Conservation (phyloP, 352 stramenopile genomes). For the Phytopythium chamaehyphon region DNA sequence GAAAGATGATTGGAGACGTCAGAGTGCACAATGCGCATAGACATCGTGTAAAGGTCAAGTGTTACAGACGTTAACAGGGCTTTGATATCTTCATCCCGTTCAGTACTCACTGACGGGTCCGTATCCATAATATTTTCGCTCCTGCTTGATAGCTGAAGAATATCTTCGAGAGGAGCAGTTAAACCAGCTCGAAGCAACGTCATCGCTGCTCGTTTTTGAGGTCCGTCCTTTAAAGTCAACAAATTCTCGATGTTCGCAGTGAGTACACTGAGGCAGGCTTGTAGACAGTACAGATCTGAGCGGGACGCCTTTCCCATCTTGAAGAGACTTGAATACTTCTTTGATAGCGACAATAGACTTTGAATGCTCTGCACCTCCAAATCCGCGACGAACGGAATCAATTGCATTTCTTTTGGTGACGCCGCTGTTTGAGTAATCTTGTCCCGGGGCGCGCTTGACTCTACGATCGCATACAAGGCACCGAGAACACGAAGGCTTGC, state of each 20-base stretch:
- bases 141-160: constrained; percentile 26
- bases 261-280: constrained; percentile 39
- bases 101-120: neutral
- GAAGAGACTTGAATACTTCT: constrained; percentile 28
- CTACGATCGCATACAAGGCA: constrained; percentile 19
- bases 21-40: constrained; percentile 42
- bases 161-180: constrained; percentile 22
- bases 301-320: constrained; percentile 12
- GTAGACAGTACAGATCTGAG: constrained; percentile 28
- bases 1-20: constrained; percentile 42
- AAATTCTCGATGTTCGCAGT: constrained; percentile 35
- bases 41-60: constrained; percentile 49
- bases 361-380: constrained; percentile 26
- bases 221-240: constrained; percentile 11
- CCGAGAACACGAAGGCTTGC: constrained; percentile 25
- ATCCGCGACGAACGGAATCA: constrained; percentile 44
- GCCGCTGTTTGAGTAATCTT: constrained; percentile 30
- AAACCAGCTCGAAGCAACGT: constrained; percentile 20
- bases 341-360: constrained; percentile 24
- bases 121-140: neutral
- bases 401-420: neutral
- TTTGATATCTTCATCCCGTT: constrained; percentile 13
- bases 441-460: constrained; percentile 1
- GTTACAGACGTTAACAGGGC: constrained; percentile 26
- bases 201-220: constrained; percentile 11